Evolutionary conservation across 2,329 filamentous ascomycete species (phyloP), one percentile per base, ranked within the genome.

Genomic region (Colletotrichum filicis): DNA sequence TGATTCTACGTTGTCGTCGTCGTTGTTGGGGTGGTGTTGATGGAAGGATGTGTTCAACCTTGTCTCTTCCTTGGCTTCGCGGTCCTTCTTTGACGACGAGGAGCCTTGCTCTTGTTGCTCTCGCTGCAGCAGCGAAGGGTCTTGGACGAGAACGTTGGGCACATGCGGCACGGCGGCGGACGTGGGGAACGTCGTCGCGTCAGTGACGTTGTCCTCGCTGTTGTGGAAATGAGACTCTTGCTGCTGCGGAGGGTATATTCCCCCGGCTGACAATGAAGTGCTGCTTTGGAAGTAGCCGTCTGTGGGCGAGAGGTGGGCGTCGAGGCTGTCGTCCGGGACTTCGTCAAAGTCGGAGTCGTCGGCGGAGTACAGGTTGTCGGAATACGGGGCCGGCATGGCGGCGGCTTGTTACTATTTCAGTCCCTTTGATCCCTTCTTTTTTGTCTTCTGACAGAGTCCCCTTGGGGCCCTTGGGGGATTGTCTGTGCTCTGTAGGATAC

Each of bases 251-350:
- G 76, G 78, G 72, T 79, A 76, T 71, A 77, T 75, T 14, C 66
- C 73, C 63, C 71, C 76, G 24, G 76, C 76, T 63, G 74, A 74
- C 68, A 81, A 82, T 32, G 83, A 83, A 78, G 82, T 53, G 46
- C 68, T 64, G 30, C 75, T 77, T 76, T 83, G 82, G 77, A 89
- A 89, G 82, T 87, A 88, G 46, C 86, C 87, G 73, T 89, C 85
- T n/a, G 86, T 84, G 52, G 87, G 87, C 35, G 87, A 88, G 68
- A 87, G 79, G 55, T 74, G 71, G 42, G 19, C 53, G 30, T 72
- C 62, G 62, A 74, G 62, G 57, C 67, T 57, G 68, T 83, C 80
- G 66, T 79, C 77, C 16, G 74, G 66, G 35, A 26, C 52, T 32
- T 73, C 73, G 24, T 53, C 74, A 58, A 71, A 63, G 28, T 72